Evolutionary conservation across 2,329 filamentous ascomycete genomes (phyloP), one percentile per base, ranked within the genome.

Genomic region (Trichoderma aggressivum): DNA sequence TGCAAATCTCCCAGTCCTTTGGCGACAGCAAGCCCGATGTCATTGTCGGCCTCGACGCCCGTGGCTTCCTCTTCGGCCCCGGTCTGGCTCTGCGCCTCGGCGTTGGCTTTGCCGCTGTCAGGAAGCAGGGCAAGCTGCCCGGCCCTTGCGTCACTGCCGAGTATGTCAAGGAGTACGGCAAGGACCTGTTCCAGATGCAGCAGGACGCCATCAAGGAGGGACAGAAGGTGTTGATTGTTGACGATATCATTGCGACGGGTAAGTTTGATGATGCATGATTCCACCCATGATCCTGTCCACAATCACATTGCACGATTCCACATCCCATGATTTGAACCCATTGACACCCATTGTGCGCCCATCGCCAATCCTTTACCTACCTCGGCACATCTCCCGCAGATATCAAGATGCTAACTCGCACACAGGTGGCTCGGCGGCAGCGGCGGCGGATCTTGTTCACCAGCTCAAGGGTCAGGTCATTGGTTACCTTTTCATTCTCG

Each of bases 201-300:
- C 85, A 88, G 75, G 94, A 92, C 81, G 91, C 91, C 58, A 91
- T 99, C 78, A 91, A 92, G 84, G 87, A 89, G 65, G 94, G 94
- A 43, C 93, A 97, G 84, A 94, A 91, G 81, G 95, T 97, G 71
- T 85, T 99, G 73, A 88, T 99, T 75, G 94, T 99, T 36, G 96
- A 99, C 82, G 96, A 99, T 81, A 97, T 99, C 79, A 98, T 99
- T 84, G 96, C 96, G 71, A 99, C 96, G 75, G 95, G 95, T 97
- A 86, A 81, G 91, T 84, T 64, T n/a, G n/a, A n/a, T 3, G 8
- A 28, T 66, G 16, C 10, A 3, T 28, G 62, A 53, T 21, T 21
- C 47, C 30, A 53, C 36, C 53, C 14, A 39, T 7, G 39, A 28
- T 50, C 14, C 5, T 55, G 34, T 30, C n/a, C 24, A 24, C 34